phyloP scores from a whole-genome alignment of 2,329 filamentous ascomycete genomes.

The Ophiostoma ulmi region DNA sequence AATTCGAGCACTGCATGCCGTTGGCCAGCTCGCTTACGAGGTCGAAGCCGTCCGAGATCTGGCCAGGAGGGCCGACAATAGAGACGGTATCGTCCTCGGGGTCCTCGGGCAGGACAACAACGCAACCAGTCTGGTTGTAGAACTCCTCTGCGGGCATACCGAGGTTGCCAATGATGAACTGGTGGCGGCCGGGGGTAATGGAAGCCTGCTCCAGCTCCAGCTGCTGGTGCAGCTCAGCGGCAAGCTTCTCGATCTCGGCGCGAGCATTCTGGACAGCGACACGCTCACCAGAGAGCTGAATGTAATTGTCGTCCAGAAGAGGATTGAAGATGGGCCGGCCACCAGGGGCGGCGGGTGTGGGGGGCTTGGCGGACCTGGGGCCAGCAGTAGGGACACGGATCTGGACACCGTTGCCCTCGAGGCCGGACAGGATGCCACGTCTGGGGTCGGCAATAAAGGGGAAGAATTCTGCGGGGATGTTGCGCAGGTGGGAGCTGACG shows the following conservation, averaged over 20 bases:
- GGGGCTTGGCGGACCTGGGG: constrained; percentile 65
- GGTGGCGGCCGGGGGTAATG: constrained; percentile 82
- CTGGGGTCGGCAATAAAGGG: constrained; percentile 85
- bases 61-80: constrained; percentile 72
- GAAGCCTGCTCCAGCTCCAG: constrained; percentile 72
- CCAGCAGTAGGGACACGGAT: constrained; percentile 79
- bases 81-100: constrained; percentile 79
- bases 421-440: constrained; percentile 59
- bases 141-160: constrained; percentile 80
- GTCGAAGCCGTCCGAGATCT: constrained; percentile 69
- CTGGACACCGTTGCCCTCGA: constrained; percentile 72
- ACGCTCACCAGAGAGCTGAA: constrained; percentile 82
- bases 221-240: constrained; percentile 67
- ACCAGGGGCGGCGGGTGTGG: constrained; percentile 55
- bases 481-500: constrained; percentile 73
- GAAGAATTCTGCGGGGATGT: constrained; percentile 86
- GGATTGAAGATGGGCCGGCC: constrained; percentile 66
- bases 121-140: constrained; percentile 83
- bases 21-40: constrained; percentile 84
- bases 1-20: constrained; percentile 75
- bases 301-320: constrained; percentile 63
- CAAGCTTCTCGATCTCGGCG: constrained; percentile 73
- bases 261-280: constrained; percentile 73
- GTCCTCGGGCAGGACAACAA: constrained; percentile 71
- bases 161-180: constrained; percentile 86